Base-by-base conservation (phyloP, 2,329 filamentous ascomycete genomes). In the Dryadomyces quercus-mongolicae region DNA sequence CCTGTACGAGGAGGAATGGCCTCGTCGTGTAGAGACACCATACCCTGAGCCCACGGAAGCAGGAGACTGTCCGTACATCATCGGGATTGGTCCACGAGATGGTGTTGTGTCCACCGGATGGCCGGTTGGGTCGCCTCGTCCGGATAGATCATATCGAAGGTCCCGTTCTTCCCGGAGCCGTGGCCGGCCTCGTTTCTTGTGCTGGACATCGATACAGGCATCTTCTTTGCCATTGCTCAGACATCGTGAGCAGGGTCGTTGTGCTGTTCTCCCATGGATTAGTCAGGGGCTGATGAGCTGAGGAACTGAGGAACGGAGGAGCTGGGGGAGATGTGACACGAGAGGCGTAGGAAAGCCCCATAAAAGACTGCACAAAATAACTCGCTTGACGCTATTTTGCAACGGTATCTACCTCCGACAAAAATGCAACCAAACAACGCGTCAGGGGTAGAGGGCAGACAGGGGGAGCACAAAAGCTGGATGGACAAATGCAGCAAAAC, bases 171-270 rank as follows among this genome's bases (percentile, higher is more conserved):
- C 87, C 62, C 87, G 80, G 60, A 93, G 72, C 59, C 88, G 78
- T 56, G 88, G 88, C 50, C 88, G 78, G 45, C 88, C 88, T 61
- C 88, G 75, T 67, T 92, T 93, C 68, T 92, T 93, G 68, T 93
- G 88, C 64, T 89, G 85, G 38, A 93, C 87, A 67, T 93, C 88
- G 61, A 88, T 75, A 64, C 88, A 93, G 8, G 83, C 77, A 55
- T 90, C 86, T 73, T 92, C 76, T 63, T 92, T 93, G 57, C 86
- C 85, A 63, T 88, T 88, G 62, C 81, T 81, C 38, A 86, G 71
- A 65, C 88, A 93, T 64, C 88, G 79, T 31, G 84, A 84, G 65
- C 88, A 93, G 31, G 88, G 88, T 55, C 88, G 77, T 67, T 88
- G 84, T 51, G 86, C 82, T 85, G 38, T 31, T 31, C 25, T 5